phyloP scores from a whole-genome alignment of 2,329 filamentous ascomycete species.

The Colletotrichum tofieldiae region DNA sequence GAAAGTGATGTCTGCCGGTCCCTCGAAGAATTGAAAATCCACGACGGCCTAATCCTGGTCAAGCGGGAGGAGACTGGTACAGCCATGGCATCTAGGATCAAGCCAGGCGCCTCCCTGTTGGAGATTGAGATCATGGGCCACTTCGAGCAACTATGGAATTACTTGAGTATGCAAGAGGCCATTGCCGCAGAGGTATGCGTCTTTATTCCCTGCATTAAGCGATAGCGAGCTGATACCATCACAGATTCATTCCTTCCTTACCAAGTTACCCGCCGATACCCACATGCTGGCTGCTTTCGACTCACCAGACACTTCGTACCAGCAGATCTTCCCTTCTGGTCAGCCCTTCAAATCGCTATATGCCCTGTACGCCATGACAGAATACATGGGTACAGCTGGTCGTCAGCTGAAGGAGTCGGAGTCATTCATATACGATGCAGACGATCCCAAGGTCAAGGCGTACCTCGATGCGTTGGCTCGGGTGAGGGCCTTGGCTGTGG shows the following conservation, averaged over 20 bases:
- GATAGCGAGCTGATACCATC: conserved; percentile 42
- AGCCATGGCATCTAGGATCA: conserved; percentile 60
- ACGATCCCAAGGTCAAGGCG: conserved; percentile 46
- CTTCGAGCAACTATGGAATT: conserved; percentile 87
- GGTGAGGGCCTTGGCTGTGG: conserved; percentile 70
- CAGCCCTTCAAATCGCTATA: conserved; percentile 84
- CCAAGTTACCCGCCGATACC: conserved; percentile 78
- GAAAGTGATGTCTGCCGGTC: conserved; percentile 73
- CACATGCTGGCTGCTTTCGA: conserved; percentile 74
- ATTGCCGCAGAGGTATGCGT: conserved; percentile 75
- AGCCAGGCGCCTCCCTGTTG: conserved; percentile 71
- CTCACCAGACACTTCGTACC: conserved; percentile 65
- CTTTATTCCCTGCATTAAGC: not conserved
- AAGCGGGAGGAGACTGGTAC: conserved; percentile 69
- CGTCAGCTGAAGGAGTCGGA: conserved; percentile 51
- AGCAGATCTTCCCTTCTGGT: conserved; percentile 76
- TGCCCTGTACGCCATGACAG: conserved; percentile 76
- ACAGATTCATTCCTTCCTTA: conserved; percentile 79
- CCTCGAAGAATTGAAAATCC: conserved; percentile 77
- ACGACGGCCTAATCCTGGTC: conserved; percentile 77
- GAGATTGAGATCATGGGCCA: conserved; percentile 86
- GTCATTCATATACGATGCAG: conserved; percentile 12
- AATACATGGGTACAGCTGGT: conserved; percentile 67
- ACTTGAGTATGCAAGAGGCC: conserved; percentile 81
- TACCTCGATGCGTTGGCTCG: conserved; percentile 58